A percentile compares a stretch with the other conserved stretches of the same genome.
Evolutionary conservation across 2,329 filamentous ascomycete genomes (phyloP).

Genomic region (Zalaria obscura): DNA sequence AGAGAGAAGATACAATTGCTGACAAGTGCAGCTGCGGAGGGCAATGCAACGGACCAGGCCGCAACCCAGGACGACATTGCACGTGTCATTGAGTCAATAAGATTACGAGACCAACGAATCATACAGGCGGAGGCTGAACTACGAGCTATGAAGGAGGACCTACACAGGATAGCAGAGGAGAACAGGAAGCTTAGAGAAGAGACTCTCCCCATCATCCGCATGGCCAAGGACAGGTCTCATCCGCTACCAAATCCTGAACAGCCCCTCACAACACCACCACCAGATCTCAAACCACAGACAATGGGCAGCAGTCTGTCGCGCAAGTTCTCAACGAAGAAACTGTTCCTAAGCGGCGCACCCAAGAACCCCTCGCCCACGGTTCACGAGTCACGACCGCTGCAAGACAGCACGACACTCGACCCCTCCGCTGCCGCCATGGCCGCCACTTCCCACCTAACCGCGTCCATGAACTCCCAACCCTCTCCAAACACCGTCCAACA

Average conservation of each 20-base stretch:
- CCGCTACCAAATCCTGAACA: constrained; percentile 50
- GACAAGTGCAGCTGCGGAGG: constrained; percentile 59
- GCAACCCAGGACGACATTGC: constrained; percentile 90
- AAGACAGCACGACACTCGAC: constrained; percentile 29
- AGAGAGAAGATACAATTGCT: constrained; percentile 5
- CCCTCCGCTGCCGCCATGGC: constrained; percentile 36
- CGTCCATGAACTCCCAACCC: constrained; percentile 29
- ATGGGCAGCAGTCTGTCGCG: constrained; percentile 30
- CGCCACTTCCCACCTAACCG: constrained; percentile 35
- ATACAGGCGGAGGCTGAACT: constrained; percentile 70
- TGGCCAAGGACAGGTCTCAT: constrained; percentile 83
- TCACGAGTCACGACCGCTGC: constrained; percentile 26
- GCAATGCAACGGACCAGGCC: constrained; percentile 68
- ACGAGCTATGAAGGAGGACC: constrained; percentile 49
- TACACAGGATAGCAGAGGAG: constrained; percentile 51
- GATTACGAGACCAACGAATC: constrained; percentile 82
- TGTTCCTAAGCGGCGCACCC: constrained; percentile 32
- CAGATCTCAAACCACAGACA: constrained; percentile 7
- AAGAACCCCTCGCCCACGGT: constrained; percentile 38
- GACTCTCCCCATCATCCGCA: constrained; percentile 74
- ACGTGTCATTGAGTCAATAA: constrained; percentile 76
- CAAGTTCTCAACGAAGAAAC: constrained; percentile 39
- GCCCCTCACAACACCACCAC: constrained; percentile 11
- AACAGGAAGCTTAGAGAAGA: constrained; percentile 83
- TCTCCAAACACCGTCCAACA: constrained; percentile 26